Conservation (phyloP, 1,139 yeast species). For the Schwanniomyces etchellsii region DNA sequence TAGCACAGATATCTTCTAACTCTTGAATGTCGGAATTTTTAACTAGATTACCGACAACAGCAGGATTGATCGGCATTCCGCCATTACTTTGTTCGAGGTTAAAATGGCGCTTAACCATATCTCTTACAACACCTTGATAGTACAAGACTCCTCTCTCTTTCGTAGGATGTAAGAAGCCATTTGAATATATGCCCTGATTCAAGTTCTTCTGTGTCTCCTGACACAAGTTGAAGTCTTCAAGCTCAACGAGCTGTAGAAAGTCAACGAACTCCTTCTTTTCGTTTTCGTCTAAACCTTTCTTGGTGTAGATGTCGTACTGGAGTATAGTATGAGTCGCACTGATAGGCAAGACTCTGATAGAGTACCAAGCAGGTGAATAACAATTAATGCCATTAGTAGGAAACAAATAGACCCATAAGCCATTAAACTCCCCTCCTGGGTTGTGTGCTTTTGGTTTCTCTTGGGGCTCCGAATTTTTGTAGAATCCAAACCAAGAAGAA, state of each 20-base stretch:
- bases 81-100: slow-evolving; percentile 41
- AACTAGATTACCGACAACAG: slow-evolving; percentile 34
- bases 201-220: slow-evolving; percentile 54
- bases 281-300: slow-evolving; percentile 48
- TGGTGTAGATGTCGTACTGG: slow-evolving; percentile 57
- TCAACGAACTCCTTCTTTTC: slow-evolving; percentile 57
- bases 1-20: slow-evolving; percentile 44
- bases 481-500: slow-evolving; percentile 49
- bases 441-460: slow-evolving; percentile 21
- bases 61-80: slow-evolving; percentile 41
- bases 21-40: slow-evolving; percentile 40
- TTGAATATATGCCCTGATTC: slow-evolving; percentile 51
- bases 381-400: slow-evolving; percentile 59
- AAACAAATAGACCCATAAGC: slow-evolving; percentile 56
- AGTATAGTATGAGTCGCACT: slow-evolving; percentile 48
- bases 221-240: slow-evolving; percentile 56
- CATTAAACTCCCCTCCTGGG: slow-evolving; percentile 56
- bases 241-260: slow-evolving; percentile 54
- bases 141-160: slow-evolving; percentile 55
- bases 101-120: slow-evolving; percentile 53
- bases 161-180: slow-evolving; percentile 54
- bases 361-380: slow-evolving; percentile 63
- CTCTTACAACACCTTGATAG: slow-evolving; percentile 51
- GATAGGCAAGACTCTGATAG: slow-evolving; percentile 53
- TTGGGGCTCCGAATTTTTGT: slow-evolving; percentile 25